A percentile compares a stretch with the other conserved stretches of the same genome.
These are phyloP conservation scores for Rhizophagus clarus DNA, from an alignment of 192 early-diverging fungal species.

Conservation along the genomic window DNA sequence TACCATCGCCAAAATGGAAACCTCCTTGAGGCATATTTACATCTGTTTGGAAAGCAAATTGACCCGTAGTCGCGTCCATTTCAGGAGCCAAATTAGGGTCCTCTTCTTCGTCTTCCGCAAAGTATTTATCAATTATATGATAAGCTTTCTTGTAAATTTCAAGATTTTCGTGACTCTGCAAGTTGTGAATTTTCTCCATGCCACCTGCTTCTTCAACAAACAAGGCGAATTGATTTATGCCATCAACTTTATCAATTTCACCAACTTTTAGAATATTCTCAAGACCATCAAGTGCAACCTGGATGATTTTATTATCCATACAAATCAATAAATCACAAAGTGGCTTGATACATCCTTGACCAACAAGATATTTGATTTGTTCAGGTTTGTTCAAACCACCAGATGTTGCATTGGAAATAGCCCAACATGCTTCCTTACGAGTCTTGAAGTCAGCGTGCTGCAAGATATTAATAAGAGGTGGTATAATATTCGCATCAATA, in stretches of 20 bases:
- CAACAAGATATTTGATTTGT: constrained; percentile 92
- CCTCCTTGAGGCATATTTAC: constrained; percentile 74
- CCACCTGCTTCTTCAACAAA: constrained; percentile 93
- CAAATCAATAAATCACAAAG: constrained; percentile 89
- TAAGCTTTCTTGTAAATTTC: constrained; percentile 98
- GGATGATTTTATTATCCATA: constrained; percentile 95
- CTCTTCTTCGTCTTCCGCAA: constrained; percentile 81
- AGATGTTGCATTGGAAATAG: constrained; percentile 97
- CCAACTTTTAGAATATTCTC: constrained; percentile 99
- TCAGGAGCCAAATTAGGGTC: constrained; percentile 73
- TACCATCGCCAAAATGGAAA: constrained; percentile 71
- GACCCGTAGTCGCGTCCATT: constrained; percentile 73
- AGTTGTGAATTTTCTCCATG: constrained; percentile 92
- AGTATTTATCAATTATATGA: constrained; percentile 95
- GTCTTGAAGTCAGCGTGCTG: constrained; percentile 94
- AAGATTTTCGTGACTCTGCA: constrained; percentile 94
- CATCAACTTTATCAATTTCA: constrained; percentile 63
- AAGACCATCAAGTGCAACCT: constrained; percentile 95
- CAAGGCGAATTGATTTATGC: constrained; percentile 84
- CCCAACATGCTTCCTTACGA: constrained; percentile 99
- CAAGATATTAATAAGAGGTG: constrained; percentile 86
- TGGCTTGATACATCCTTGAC: constrained; percentile 92
- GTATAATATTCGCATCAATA: constrained; percentile 93
- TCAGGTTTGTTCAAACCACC: constrained; percentile 88
- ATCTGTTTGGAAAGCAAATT: constrained; percentile 77